These are phyloP conservation scores for Geosiphon pyriformis DNA, from an alignment of 192 early-diverging fungal species.

Conservation along the genomic window DNA sequence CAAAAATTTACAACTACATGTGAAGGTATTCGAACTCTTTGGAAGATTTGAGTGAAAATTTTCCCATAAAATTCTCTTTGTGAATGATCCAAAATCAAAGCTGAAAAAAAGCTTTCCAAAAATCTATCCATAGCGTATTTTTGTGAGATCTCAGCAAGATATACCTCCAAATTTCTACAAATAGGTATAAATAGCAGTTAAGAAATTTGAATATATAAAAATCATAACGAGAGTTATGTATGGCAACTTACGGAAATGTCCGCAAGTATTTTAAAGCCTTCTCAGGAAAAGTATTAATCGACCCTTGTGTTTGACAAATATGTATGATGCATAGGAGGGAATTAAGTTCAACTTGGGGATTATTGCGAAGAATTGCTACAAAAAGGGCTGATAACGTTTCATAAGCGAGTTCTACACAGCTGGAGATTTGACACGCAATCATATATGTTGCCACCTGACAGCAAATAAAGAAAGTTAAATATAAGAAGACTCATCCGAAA, in stretches of 20 bases:
- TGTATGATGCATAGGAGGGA: slow-evolving; percentile 45
- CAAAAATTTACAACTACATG: slow-evolving; percentile 4
- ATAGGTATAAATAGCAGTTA: not conserved
- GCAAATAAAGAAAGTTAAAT: no score
- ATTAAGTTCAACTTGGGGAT: slow-evolving; percentile 29
- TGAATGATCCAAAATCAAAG: not conserved
- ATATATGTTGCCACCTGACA: slow-evolving; percentile 53
- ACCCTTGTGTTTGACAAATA: slow-evolving; percentile 50
- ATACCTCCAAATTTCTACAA: not conserved
- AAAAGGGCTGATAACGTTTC: slow-evolving; percentile 44
- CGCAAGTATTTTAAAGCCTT: slow-evolving; percentile 27
- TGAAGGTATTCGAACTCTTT: not conserved
- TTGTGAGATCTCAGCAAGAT: not conserved
- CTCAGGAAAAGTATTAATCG: slow-evolving; percentile 29
- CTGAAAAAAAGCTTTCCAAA: slow-evolving; percentile 15
- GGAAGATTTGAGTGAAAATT: not conserved
- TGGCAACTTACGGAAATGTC: slow-evolving; percentile 19
- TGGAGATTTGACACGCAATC: slow-evolving; percentile 60
- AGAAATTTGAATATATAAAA: not conserved
- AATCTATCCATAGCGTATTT: slow-evolving; percentile 10
- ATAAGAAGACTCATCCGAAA: no score
- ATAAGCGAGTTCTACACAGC: slow-evolving; percentile 38
- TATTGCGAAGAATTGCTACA: slow-evolving; percentile 35
- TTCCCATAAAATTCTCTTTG: slow-evolving; percentile 19
- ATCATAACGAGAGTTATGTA: not conserved